Percentiles rank a stretch among this genome's conserved stretches.
These are phyloP conservation scores for Fistulinella prunicolor DNA, from an alignment of 768 basidiomycete genomes.

Conservation along the genomic window DNA sequence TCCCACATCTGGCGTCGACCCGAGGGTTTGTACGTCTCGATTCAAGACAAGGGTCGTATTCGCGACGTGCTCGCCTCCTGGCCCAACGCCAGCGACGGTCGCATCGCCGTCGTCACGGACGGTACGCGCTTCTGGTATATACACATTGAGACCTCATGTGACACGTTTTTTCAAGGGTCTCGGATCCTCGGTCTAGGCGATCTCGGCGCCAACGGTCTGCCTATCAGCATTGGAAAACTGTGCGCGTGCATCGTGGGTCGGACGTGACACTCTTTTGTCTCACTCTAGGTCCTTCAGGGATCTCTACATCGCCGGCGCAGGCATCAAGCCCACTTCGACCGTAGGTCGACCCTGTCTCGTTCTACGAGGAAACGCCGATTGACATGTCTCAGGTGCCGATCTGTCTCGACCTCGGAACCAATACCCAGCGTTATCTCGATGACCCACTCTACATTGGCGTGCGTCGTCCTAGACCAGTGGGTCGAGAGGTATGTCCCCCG, in stretches of 20 bases:
- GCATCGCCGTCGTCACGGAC: conserved; percentile 79
- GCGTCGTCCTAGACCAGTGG: conserved; percentile 49
- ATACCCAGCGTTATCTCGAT: conserved; percentile 60
- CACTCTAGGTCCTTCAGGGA: conserved; percentile 39
- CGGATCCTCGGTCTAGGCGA: conserved; percentile 69
- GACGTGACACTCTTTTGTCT: background rate
- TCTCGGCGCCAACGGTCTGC: conserved; percentile 41
- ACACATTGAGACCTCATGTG: no score
- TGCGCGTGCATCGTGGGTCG: conserved; percentile 30
- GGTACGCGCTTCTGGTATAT: conserved; percentile 34
- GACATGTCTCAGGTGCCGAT: conserved; percentile 47
- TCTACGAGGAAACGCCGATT: no score
- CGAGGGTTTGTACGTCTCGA: conserved; percentile 60
- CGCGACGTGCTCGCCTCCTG: conserved; percentile 53
- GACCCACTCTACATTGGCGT: conserved; percentile 79
- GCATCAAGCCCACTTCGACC: conserved; percentile 52
- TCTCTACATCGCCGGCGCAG: conserved; percentile 70
- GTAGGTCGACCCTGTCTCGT: conserved; percentile 18
- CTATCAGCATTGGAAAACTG: conserved; percentile 72
- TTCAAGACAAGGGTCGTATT: conserved; percentile 64
- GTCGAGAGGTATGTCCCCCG: conserved; percentile 37
- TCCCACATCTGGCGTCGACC: conserved; percentile 66
- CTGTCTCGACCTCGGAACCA: conserved; percentile 74
- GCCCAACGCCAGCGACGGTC: conserved; percentile 42
- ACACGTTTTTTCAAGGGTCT: no score